Conservation (phyloP, 176 grass and related monocot genomes). For the Phoenix roebelenii region DNA sequence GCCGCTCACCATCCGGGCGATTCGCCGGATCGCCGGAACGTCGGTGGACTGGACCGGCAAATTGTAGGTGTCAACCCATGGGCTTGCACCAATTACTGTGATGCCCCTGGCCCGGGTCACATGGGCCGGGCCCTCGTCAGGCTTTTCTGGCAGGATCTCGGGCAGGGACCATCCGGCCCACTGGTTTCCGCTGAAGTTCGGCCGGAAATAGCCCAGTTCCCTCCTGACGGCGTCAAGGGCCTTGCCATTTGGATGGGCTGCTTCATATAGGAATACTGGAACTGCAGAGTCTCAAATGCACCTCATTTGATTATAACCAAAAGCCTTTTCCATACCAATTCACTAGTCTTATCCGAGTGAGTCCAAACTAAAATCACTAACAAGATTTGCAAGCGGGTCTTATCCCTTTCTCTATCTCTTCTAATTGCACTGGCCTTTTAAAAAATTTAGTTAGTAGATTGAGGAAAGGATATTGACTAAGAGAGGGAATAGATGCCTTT, state of each 20-base stretch:
- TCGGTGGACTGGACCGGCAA: constrained; percentile 41
- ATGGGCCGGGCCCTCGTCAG: constrained; percentile 34
- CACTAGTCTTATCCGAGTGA: no score
- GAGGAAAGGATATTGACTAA: no score
- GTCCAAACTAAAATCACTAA: no score
- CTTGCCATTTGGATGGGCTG: constrained; percentile 37
- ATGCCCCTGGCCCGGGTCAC: constrained; percentile 35
- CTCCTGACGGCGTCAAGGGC: constrained; percentile 32
- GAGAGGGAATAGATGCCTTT: no score
- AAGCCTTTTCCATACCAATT: no score
- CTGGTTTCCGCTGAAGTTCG: constrained; percentile 31
- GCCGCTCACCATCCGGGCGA: constrained; percentile 41
- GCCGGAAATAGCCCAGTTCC: constrained; percentile 50
- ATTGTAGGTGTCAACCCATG: constrained; percentile 43
- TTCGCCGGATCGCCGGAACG: constrained; percentile 32
- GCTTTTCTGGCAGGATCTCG: constrained; percentile 34
- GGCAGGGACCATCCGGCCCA: constrained; percentile 48
- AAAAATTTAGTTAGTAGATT: no score
- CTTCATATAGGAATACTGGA: constrained; percentile 60
- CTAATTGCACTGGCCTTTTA: no score
- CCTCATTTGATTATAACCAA: neutral
- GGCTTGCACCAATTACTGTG: constrained; percentile 33
- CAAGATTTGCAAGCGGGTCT: no score
- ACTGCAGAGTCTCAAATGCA: constrained; percentile 22
- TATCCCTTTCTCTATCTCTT: no score